Percentiles rank a stretch among this genome's conserved stretches.
phyloP scores from a whole-genome alignment of 176 grass and related monocot species.

The Lolium multiflorum region DNA sequence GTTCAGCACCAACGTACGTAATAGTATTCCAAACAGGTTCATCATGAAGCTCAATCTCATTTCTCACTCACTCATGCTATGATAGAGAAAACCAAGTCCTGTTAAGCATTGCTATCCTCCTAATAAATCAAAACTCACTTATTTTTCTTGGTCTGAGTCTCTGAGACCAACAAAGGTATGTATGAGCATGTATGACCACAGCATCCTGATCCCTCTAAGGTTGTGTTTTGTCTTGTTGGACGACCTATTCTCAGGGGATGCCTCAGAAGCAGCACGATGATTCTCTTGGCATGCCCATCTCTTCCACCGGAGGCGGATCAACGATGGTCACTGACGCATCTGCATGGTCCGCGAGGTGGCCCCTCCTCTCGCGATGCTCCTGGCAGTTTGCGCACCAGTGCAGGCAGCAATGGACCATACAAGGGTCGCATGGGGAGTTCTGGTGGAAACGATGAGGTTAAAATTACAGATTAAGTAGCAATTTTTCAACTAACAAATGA shows the following conservation, averaged over 20 bases:
- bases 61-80: not conserved
- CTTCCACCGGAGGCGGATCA: constrained; percentile 78
- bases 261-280: constrained; percentile 10
- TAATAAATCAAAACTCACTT: constrained; percentile 10
- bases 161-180: constrained; percentile 54
- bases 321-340: constrained; percentile 70
- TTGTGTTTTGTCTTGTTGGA: not conserved
- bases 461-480: not conserved
- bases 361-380: constrained; percentile 89
- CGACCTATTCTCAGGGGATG: constrained; percentile 26
- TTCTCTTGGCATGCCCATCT: constrained; percentile 69
- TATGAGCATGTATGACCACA: constrained; percentile 40
- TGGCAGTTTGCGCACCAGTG: constrained; percentile 96
- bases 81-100: too few species aligned
- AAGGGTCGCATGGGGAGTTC: constrained; percentile 89
- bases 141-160: not conserved
- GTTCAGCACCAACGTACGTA: not conserved
- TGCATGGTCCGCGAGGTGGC: constrained; percentile 56
- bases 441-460: constrained; percentile 33
- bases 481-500: not conserved
- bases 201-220: constrained; percentile 46
- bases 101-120: not conserved
- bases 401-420: constrained; percentile 91
- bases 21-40: not conserved
- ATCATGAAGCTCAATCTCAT: constrained; percentile 1